Conservation (phyloP, 2,329 filamentous ascomycete genomes). For the Thermothelomyces thermophilus region DNA sequence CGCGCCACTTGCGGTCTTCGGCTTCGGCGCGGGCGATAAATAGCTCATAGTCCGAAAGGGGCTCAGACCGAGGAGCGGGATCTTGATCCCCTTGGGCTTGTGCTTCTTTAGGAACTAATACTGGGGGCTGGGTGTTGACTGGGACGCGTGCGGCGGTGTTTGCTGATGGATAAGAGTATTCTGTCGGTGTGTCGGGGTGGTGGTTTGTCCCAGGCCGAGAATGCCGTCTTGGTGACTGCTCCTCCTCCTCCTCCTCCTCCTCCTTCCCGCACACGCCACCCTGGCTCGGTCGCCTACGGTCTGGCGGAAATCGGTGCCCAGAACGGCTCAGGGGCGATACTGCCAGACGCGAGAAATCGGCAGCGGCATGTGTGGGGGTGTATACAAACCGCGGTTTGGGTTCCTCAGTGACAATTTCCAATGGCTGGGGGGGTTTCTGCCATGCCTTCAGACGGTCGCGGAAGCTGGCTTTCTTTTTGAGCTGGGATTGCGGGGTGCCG, state of each 20-base stretch:
- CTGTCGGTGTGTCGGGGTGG: conserved; percentile 6
- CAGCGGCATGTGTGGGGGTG: conserved; percentile 28
- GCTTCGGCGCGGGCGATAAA: conserved; percentile 28
- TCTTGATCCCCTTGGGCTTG: neutral
- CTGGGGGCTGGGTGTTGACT: neutral
- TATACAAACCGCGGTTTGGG: conserved; percentile 21
- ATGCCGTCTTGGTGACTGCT: neutral
- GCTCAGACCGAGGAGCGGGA: neutral
- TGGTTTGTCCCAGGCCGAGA: neutral
- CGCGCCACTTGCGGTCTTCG: conserved; percentile 23
- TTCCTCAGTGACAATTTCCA: conserved; percentile 26
- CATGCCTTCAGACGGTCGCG: conserved; percentile 21
- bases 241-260: neutral
- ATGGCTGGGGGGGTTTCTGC: conserved; percentile 7
- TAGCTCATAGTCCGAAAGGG: conserved; percentile 24
- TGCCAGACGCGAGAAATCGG: conserved; percentile 27
- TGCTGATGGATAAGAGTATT: conserved; percentile 11
- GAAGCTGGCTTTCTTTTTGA: conserved; percentile 23
- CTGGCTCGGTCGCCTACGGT: neutral
- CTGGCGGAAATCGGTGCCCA: neutral
- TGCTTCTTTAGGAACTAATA: neutral
- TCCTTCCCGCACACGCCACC: neutral
- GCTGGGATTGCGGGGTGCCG: conserved; percentile 9
- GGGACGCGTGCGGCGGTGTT: conserved; percentile 5
- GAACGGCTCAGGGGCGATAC: conserved; percentile 15